Percentiles rank a stretch among this genome's conserved stretches.
Evolutionary conservation across 1,284 basidiomycete genomes (phyloP).

Genomic region (Malassezia nana): DNA sequence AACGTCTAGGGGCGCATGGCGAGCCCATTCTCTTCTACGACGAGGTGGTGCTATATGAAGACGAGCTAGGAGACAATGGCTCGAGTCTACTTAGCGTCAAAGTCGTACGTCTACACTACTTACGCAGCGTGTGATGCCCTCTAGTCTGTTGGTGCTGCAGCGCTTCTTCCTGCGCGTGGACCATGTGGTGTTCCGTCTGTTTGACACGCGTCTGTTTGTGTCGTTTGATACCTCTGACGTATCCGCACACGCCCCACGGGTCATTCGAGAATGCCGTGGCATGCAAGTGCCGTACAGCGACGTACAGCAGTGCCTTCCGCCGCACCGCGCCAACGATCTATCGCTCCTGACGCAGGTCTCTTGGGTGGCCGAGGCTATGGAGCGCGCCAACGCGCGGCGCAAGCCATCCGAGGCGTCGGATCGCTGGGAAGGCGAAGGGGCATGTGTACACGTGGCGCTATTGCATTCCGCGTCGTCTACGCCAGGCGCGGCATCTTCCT

Average conservation of each 20-base stretch:
- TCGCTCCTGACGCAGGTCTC: conserved; percentile 78
- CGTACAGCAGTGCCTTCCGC: conserved; percentile 68
- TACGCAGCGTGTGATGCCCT: conserved; percentile 84
- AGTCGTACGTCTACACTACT: conserved; percentile 22
- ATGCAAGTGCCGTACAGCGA: conserved; percentile 79
- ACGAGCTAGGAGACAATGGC: conserved; percentile 47
- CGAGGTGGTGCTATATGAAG: conserved; percentile 44
- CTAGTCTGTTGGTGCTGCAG: conserved; percentile 80
- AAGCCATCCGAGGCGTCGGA: no score
- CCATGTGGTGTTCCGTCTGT: conserved; percentile 79
- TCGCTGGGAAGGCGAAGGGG: conserved; percentile 15
- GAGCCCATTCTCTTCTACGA: conserved; percentile 48
- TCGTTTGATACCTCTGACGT: conserved; percentile 54
- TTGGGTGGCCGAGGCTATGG: conserved; percentile 69
- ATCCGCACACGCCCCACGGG: conserved; percentile 29
- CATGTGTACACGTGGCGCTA: conserved; percentile 12
- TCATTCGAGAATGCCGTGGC: conserved; percentile 74
- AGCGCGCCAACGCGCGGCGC: conserved; percentile 25
- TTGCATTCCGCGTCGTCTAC: neutral
- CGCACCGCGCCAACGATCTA: conserved; percentile 62
- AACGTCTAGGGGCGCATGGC: conserved; percentile 32
- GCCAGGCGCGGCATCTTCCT: conserved; percentile 1
- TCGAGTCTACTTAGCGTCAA: conserved; percentile 42
- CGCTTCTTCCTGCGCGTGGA: conserved; percentile 92
- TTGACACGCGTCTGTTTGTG: conserved; percentile 83